Base-by-base conservation (phyloP, 2,329 filamentous ascomycete genomes). In the Shiraia bambusicola region DNA sequence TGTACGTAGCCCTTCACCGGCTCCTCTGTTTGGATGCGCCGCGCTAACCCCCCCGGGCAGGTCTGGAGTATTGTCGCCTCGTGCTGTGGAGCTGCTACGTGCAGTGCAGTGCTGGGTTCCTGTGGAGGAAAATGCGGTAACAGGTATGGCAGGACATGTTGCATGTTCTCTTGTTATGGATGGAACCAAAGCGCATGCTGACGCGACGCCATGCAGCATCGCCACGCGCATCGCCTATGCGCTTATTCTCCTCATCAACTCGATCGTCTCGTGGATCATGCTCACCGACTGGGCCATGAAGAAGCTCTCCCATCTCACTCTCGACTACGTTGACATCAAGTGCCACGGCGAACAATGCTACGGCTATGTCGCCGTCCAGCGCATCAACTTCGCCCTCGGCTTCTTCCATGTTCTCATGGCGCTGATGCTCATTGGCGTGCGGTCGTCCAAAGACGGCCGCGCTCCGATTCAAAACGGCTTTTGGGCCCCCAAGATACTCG, bases 221-320 rank as follows among this genome's bases (percentile, higher is more conserved):
- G 91, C 91, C 42, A 98, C 93, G 56, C 88, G 93, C 76, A 94
- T 97, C 73, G 92, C 88, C 63, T 96, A 95, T 69, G 91, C 93
- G 52, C 82, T 97, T 63, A 86, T 98, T 50, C 87, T 98, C 40
- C 83, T 98, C 54, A 74, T 97, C 71, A 98, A 98, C 78, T 96
- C 92, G 45, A 95, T 97, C 52, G 69, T 97, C 37, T 92, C 93
- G 26, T 98, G 93, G 93, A 88, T 98, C 58, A 95, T 97, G 89
- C 89, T 98, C 73, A 98, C 93, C 15, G 88, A 90, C 38, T 98
- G 93, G 93, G 93, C 93, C 25, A 88, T 98, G 66, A 88, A 95
- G 62, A 97, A 97, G 69, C 78, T 98, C 5, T 84, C 97, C 71
- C 83, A 94, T 52, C 77, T 97, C 40, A 93, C 89, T 10, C 79